Evolutionary conservation across 768 basidiomycete genomes (phyloP).

Genomic region (Hydnomerulius pinastri): DNA sequence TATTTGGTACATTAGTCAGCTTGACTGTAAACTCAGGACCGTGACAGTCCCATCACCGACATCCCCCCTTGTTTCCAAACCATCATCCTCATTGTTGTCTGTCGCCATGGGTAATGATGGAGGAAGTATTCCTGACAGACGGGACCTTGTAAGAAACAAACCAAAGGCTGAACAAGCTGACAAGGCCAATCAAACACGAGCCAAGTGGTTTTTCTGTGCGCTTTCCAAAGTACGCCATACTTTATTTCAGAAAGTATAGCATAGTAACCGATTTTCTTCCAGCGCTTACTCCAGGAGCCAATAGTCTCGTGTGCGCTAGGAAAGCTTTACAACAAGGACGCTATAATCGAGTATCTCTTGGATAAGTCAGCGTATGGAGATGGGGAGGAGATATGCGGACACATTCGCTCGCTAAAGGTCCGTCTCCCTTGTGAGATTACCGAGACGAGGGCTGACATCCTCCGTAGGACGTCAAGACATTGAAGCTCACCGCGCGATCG

Average conservation of each 20-base stretch:
- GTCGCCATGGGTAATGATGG: conserved; percentile 82
- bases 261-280: conserved; percentile 6
- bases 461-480: conserved; percentile 77
- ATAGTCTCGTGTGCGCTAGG: conserved; percentile 91
- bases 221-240: conserved; percentile 77
- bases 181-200: conserved; percentile 85
- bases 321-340: conserved; percentile 95
- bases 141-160: conserved; percentile 74
- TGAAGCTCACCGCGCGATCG: conserved; percentile 80
- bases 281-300: conserved; percentile 87
- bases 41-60: background rate
- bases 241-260: background rate
- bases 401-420: conserved; percentile 89
- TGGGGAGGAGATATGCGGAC: conserved; percentile 88
- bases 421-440: conserved; percentile 21
- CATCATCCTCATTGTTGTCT: background rate
- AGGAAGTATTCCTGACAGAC: conserved; percentile 82
- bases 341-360: conserved; percentile 86
- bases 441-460: background rate
- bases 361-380: conserved; percentile 86
- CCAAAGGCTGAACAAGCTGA: conserved; percentile 88
- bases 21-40: too few relatives aligned
- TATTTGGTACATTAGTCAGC: conserved; percentile 9
- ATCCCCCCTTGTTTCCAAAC: background rate
- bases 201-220: conserved; percentile 91